A percentile compares a stretch with the other conserved stretches of the same genome.
Conservation (phyloP, 805 yeast genomes). For the Cyberlindnera misumaiensis region DNA sequence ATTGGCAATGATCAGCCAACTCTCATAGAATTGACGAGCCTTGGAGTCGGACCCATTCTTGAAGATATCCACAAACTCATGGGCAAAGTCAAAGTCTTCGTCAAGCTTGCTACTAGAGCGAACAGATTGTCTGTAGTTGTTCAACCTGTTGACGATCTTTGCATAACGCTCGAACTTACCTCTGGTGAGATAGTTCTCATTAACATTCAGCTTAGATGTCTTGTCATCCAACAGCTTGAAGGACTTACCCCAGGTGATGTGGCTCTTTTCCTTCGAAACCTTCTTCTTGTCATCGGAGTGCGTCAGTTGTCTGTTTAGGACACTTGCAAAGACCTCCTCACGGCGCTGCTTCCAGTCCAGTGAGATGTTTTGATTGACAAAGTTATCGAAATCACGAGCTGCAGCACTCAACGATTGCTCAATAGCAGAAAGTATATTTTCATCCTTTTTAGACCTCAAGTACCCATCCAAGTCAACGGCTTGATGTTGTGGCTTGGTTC, state of each 20-base stretch:
- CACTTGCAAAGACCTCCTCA: slow-evolving; percentile 64
- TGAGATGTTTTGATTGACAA: slow-evolving; percentile 62
- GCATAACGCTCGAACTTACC: slow-evolving; percentile 72
- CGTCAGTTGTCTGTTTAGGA: slow-evolving; percentile 26
- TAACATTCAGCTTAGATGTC: slow-evolving; percentile 35
- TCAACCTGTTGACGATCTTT: slow-evolving; percentile 59
- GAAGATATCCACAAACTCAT: slow-evolving; percentile 54
- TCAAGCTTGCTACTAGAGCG: slow-evolving; percentile 9
- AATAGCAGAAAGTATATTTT: slow-evolving; percentile 72
- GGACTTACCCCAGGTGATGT: slow-evolving; percentile 26
- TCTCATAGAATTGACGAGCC: slow-evolving; percentile 65
- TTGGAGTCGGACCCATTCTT: slow-evolving; percentile 52
- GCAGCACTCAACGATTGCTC: slow-evolving; percentile 72
- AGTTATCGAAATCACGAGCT: slow-evolving; percentile 75
- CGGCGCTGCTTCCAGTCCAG: slow-evolving; percentile 83
- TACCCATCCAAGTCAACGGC: slow-evolving; percentile 51
- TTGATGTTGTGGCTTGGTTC: slow-evolving; percentile 15
- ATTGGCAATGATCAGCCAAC: slow-evolving; percentile 59
- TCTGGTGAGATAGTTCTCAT: slow-evolving; percentile 34
- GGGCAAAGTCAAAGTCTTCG: slow-evolving; percentile 45
- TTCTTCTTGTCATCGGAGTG: slow-evolving; percentile 10
- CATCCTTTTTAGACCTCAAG: slow-evolving; percentile 67
- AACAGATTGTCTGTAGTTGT: slow-evolving; percentile 56
- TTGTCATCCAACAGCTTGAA: slow-evolving; percentile 24
- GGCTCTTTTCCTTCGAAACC: neutral